Conservation (phyloP, 1,139 yeast species). For the Pichia sp. region DNA sequence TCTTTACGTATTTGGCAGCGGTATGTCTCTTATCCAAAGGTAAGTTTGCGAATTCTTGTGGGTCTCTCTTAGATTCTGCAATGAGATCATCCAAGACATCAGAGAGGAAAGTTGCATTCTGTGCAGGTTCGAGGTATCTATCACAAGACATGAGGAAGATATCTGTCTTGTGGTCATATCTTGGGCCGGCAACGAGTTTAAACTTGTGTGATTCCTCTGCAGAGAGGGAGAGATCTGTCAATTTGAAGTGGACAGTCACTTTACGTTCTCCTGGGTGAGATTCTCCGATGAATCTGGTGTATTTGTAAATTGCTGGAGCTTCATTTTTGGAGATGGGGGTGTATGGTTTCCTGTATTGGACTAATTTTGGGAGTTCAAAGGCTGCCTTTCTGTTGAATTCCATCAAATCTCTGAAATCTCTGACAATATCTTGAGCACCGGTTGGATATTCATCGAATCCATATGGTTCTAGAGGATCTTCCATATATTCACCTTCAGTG, state of each 20-base stretch:
- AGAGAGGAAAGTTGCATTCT: conserved; percentile 71
- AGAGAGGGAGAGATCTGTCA: conserved; percentile 47
- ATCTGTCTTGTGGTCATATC: conserved; percentile 60
- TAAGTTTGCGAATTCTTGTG: conserved; percentile 63
- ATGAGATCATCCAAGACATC: conserved; percentile 57
- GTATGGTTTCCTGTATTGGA: conserved; percentile 64
- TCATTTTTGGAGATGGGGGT: conserved; percentile 37
- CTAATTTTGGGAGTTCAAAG: conserved; percentile 81
- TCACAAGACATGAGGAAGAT: conserved; percentile 55
- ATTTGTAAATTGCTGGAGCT: conserved; percentile 60
- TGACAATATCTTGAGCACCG: conserved; percentile 51
- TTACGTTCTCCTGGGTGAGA: conserved; percentile 61
- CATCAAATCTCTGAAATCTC: conserved; percentile 57
- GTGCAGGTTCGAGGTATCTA: conserved; percentile 69
- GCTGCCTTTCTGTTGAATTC: conserved; percentile 77
- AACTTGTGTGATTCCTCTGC: conserved; percentile 62
- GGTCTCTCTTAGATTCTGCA: conserved; percentile 54
- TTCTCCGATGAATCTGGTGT: conserved; percentile 64
- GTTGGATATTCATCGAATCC: conserved; percentile 56
- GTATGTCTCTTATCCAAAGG: conserved; percentile 78
- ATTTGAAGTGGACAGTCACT: conserved; percentile 53
- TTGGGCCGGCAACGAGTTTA: conserved; percentile 68
- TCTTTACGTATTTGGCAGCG: conserved; percentile 37
- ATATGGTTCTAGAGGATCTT: conserved; percentile 28
- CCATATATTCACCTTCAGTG: conserved; percentile 23